Conservation (phyloP, 768 basidiomycete genomes). For the Dictyophora rubrovolvata region DNA sequence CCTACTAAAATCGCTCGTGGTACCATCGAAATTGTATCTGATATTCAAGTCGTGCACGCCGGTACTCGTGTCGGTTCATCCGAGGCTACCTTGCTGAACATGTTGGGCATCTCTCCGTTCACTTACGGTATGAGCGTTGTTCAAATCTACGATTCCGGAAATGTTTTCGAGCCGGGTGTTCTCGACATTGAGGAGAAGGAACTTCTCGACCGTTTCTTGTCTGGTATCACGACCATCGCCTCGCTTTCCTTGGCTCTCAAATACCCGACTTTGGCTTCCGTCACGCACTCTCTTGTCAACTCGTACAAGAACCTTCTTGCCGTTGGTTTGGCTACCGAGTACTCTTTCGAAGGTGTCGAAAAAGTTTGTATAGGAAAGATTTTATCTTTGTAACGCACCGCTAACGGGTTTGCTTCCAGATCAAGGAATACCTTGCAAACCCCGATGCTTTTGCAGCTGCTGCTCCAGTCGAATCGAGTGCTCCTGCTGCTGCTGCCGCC, state of each 20-base stretch:
- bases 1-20: constrained; percentile 99
- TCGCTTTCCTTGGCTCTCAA: constrained; percentile 91
- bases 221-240: constrained; percentile 91
- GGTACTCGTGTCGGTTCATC: constrained; percentile 93
- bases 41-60: constrained; percentile 88
- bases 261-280: constrained; percentile 93
- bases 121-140: constrained; percentile 99
- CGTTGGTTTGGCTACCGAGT: constrained; percentile 81
- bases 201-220: constrained; percentile 84
- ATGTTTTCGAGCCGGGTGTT: constrained; percentile 79
- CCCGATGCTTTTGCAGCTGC: constrained; percentile 95
- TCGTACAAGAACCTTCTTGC: constrained; percentile 98
- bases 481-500: constrained; percentile 42
- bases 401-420: constrained; percentile 33
- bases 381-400: constrained; percentile 20
- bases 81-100: constrained; percentile 97
- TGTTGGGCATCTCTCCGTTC: constrained; percentile 99
- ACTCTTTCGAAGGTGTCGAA: constrained; percentile 87
- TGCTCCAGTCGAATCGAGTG: constrained; percentile 43
- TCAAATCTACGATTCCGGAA: constrained; percentile 93
- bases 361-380: constrained; percentile 48
- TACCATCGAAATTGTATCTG: constrained; percentile 98
- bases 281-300: constrained; percentile 93
- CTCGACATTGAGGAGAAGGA: constrained; percentile 90
- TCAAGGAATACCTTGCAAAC: constrained; percentile 95